Evolutionary conservation across 2,329 filamentous ascomycete species (phyloP).

Genomic region (Westerdykella sp.): DNA sequence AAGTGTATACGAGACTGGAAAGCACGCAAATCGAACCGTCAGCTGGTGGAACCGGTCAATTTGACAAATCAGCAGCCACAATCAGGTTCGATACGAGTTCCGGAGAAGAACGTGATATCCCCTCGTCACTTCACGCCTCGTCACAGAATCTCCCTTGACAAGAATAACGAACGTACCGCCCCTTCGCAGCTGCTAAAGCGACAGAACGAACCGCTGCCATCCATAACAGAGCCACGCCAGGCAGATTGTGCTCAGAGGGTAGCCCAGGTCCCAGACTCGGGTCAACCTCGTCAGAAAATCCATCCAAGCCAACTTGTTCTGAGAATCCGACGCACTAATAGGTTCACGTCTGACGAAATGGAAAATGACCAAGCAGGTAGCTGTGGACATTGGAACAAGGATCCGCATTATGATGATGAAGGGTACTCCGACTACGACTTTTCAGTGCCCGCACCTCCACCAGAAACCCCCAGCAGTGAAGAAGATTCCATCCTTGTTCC

Average conservation of each 20-base stretch:
- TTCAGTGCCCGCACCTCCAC: constrained; percentile 5
- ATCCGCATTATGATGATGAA: too few relatives aligned
- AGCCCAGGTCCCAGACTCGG: background rate
- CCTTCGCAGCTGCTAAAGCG: constrained; percentile 6
- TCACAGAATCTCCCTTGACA: background rate
- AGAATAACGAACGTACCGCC: background rate
- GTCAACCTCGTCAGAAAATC: background rate
- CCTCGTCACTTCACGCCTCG: constrained; percentile 7
- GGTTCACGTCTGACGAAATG: background rate
- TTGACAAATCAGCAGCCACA: background rate
- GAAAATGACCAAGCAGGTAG: background rate
- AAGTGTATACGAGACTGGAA: constrained; percentile 47
- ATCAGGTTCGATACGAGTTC: background rate
- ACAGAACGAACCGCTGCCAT: constrained; percentile 10
- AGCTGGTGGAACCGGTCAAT: constrained; percentile 23
- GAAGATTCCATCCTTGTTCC: background rate
- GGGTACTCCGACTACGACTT: background rate
- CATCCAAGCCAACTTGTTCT: background rate
- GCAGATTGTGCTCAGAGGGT: background rate
- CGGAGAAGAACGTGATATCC: constrained; percentile 6
- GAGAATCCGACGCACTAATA: background rate
- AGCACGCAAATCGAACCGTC: constrained; percentile 32
- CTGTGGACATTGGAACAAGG: background rate
- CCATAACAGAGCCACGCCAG: constrained; percentile 8
- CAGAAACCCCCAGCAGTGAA: constrained; percentile 1